Evolutionary conservation across 495 filamentous ascomycete genomes (phyloP).

Genomic region (Aeminium ludgeri): DNA sequence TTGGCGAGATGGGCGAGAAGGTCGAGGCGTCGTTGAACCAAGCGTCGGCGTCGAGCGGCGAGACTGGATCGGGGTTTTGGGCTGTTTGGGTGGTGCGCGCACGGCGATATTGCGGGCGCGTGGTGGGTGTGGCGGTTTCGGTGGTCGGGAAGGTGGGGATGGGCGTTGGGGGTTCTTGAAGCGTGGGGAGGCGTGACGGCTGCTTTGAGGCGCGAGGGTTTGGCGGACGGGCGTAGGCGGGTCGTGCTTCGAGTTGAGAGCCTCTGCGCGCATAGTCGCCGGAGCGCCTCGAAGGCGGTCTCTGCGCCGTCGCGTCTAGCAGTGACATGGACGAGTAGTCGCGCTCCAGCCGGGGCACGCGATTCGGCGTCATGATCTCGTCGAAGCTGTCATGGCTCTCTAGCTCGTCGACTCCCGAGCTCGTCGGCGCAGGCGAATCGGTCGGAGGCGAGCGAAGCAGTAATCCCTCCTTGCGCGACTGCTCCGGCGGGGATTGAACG

Average conservation of each 20-base stretch:
- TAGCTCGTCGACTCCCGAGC: slow-evolving; percentile 5
- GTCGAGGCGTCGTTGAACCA: background rate
- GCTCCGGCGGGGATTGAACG: slow-evolving; percentile 1
- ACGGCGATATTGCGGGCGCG: background rate
- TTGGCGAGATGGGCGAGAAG: slow-evolving; percentile 6
- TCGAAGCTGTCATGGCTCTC: slow-evolving; percentile 12
- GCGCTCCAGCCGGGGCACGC: background rate
- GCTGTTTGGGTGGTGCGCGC: slow-evolving; percentile 1
- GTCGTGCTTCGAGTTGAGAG: slow-evolving; percentile 3
- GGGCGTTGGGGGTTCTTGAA: too few species aligned
- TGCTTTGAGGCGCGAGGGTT: background rate
- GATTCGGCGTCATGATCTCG: slow-evolving; percentile 10
- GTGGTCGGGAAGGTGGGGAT: too few species aligned
- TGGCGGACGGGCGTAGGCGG: slow-evolving; percentile 5
- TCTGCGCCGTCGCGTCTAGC: slow-evolving; percentile 1
- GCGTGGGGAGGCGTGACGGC: slow-evolving; percentile 3
- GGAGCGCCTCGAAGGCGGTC: background rate
- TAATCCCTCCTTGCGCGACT: background rate
- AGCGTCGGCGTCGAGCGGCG: background rate
- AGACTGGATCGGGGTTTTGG: slow-evolving; percentile 1
- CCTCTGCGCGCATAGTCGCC: slow-evolving; percentile 6
- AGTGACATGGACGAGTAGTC: slow-evolving; percentile 7
- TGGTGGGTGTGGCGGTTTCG: background rate
- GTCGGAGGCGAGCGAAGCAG: slow-evolving; percentile 1
- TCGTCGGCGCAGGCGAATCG: background rate